Percentiles rank a stretch among this genome's conserved stretches.
Evolutionary conservation across 1,284 basidiomycete genomes (phyloP).

Genomic region (Pseudozyma thailandica): DNA sequence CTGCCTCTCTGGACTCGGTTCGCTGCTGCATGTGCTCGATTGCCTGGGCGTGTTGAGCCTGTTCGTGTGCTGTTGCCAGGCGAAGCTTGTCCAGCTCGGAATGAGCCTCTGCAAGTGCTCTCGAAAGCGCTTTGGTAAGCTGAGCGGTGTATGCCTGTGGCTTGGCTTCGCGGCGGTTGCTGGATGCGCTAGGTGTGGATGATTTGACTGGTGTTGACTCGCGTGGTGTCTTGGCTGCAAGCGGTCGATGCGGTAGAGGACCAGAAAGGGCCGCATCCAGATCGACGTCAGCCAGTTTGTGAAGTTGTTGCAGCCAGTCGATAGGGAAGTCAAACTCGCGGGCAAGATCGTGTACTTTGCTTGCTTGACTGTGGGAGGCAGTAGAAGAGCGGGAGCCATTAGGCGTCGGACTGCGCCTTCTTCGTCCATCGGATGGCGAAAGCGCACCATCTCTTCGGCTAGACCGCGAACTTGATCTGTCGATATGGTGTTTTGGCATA

Average conservation of each 20-base stretch:
- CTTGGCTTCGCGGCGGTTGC: conserved; percentile 2
- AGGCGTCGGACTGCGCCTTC: conserved; percentile 18
- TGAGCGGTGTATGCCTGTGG: conserved; percentile 24
- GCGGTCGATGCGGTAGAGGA: conserved; percentile 34
- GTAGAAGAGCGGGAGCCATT: conserved; percentile 13
- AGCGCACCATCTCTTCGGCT: conserved; percentile 23
- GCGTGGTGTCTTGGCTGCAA: conserved; percentile 17
- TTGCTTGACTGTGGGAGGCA: neutral
- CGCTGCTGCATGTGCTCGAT: conserved; percentile 42
- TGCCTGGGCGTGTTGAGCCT: conserved; percentile 19
- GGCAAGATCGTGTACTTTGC: conserved; percentile 24
- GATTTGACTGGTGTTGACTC: conserved; percentile 43
- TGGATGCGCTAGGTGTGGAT: conserved; percentile 3
- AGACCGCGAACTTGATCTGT: conserved; percentile 27
- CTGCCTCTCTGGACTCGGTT: conserved; percentile 43
- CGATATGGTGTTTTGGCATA: conserved; percentile 32
- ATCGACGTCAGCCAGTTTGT: conserved; percentile 25
- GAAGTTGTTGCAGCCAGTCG: conserved; percentile 41
- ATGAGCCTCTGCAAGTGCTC: conserved; percentile 31
- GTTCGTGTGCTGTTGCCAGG: conserved; percentile 10
- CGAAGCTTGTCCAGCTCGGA: conserved; percentile 26
- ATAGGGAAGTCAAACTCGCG: conserved; percentile 35
- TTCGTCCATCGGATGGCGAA: conserved; percentile 23
- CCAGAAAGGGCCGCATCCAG: conserved; percentile 36
- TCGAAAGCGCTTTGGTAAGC: conserved; percentile 37